These are phyloP conservation scores for Carnegiea gigantea DNA, from an alignment of 179 eudicot genomes.

Conservation along the genomic window DNA sequence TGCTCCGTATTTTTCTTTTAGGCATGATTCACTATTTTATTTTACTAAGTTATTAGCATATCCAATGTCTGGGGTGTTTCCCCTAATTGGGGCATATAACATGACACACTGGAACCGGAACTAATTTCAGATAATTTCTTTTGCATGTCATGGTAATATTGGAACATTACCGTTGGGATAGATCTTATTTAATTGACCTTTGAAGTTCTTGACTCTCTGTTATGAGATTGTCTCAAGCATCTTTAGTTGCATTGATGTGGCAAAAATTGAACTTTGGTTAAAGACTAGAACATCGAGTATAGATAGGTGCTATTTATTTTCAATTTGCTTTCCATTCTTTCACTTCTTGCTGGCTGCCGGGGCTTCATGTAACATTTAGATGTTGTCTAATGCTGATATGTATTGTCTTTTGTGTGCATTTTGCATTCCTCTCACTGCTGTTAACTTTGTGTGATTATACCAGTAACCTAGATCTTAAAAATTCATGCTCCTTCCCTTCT, in stretches of 20 bases:
- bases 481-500: background rate
- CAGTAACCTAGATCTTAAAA: background rate
- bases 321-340: background rate
- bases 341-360: background rate
- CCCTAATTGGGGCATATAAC: background rate
- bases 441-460: background rate
- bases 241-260: background rate
- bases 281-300: background rate
- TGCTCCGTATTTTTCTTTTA: background rate
- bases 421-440: background rate
- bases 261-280: background rate
- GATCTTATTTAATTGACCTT: background rate
- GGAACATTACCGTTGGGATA: background rate
- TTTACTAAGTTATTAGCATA: background rate
- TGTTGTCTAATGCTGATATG: background rate
- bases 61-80: background rate
- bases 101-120: background rate
- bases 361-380: background rate
- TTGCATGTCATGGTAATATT: background rate
- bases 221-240: background rate
- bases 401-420: background rate
- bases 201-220: background rate
- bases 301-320: background rate
- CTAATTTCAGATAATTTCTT: background rate
- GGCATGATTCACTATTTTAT: background rate